Conservation (phyloP, 225 moss, liverwort and hornwort species). For the Asterella californica region DNA sequence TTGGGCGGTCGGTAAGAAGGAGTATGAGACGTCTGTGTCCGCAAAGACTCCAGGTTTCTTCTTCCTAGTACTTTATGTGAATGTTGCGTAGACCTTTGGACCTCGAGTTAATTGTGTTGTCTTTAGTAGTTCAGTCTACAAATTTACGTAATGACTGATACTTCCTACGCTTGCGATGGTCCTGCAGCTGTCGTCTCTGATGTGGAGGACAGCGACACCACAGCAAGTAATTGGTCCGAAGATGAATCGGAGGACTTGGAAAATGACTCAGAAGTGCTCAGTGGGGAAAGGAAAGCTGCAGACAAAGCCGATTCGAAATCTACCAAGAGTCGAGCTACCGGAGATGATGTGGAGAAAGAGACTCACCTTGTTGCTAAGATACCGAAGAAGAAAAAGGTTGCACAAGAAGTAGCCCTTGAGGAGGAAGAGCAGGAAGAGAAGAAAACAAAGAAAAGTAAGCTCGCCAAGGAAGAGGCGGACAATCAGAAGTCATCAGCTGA, state of each 20-base stretch:
- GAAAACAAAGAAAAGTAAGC: slow-evolving; percentile 16
- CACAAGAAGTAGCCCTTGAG: background rate
- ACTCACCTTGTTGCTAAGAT: slow-evolving; percentile 23
- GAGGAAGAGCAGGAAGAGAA: slow-evolving; percentile 2
- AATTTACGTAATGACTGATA: slow-evolving; percentile 18
- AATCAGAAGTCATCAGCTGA: slow-evolving; percentile 8
- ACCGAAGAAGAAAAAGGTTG: slow-evolving; percentile 36
- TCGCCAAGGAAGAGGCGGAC: slow-evolving; percentile 19
- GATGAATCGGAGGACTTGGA: slow-evolving; percentile 39
- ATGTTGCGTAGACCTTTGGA: background rate
- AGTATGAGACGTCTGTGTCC: slow-evolving; percentile 62
- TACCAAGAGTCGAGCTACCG: slow-evolving; percentile 6
- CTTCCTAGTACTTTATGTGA: background rate
- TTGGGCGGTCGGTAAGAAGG: slow-evolving; percentile 90
- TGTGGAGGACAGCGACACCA: slow-evolving; percentile 44
- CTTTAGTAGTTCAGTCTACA: background rate
- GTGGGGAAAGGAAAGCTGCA: slow-evolving; percentile 10
- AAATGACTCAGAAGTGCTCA: slow-evolving; percentile 37
- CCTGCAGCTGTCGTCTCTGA: slow-evolving; percentile 16
- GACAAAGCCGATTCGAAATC: slow-evolving; percentile 30
- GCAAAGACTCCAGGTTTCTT: slow-evolving; percentile 49
- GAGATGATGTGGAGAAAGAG: background rate
- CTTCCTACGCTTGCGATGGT: background rate
- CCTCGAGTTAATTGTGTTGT: background rate
- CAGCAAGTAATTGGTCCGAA: slow-evolving; percentile 68